Evolutionary conservation across 257 asterid genomes (phyloP), one percentile per base, ranked within the genome.

Genomic region (Prunella vulgaris): DNA sequence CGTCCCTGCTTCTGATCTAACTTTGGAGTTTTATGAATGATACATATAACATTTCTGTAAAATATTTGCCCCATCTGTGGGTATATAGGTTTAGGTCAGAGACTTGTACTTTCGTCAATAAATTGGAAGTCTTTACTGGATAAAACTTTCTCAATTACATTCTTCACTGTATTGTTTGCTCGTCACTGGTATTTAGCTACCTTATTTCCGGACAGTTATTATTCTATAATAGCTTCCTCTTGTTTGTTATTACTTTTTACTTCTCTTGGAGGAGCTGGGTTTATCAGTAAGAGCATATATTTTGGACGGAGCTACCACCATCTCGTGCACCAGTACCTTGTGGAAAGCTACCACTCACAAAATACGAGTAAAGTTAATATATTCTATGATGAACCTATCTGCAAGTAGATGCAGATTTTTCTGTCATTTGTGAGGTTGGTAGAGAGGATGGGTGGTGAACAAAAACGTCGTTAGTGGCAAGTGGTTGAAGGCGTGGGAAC

Each of bases 1-100:
- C 90, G 38, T 90, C 93, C 81, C 74, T 88, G 80, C 96, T 93
- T 51, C 81, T 93, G 80, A 75, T 93, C 81, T 84, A 79, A 85
- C 42, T 37, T 14, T 57, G 17, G 46, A 53, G 35, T 64, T 70
- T 17, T 64, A 38, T 40, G 54, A 64, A 59, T 28, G 13, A 32
- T 46, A 64, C 25, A 2, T 24, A 7, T 51, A 69, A 53, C 9
- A 8, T 70, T 64, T 38, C 38, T 67, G 77, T 72, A 71, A 74
- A 71, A 28, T 66, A 54, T 71, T 64, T 21, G 63, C 35, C 42
- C 40, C 63, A 13, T 18, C 33, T 6, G 28, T 24, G 54, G 27
- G 48, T 76, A 60, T 38, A 33, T 61, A 21, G 28, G 28, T 14
- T 60, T 51, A 54, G 57, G 42, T 61, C 40, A 32, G 12, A 10